Conservation (phyloP, 371 early-diverging fungal species). For the Fennellomyces sp. region DNA sequence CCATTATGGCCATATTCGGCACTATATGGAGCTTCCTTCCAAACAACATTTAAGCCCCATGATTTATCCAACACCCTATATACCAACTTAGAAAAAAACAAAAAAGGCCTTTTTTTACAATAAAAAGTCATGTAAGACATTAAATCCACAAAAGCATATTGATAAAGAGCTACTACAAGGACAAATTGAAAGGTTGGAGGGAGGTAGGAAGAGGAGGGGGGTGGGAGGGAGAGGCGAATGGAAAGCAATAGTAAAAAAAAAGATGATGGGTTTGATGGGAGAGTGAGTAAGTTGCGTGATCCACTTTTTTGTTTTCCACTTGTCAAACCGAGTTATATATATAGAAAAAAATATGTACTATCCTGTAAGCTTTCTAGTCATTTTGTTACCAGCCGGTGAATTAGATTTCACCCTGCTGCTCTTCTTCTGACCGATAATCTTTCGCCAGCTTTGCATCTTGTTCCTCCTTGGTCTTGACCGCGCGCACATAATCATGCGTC, state of each 20-base stretch:
- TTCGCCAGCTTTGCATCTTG: conserved; percentile 19
- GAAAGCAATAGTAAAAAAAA: background rate
- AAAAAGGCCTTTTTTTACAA: conserved; percentile 7
- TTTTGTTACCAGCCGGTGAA: background rate
- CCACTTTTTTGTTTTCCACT: too few species aligned
- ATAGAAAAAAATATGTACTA: background rate
- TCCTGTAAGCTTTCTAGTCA: conserved; percentile 2
- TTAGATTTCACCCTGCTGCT: conserved; percentile 34
- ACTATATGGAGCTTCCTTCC: conserved; percentile 39
- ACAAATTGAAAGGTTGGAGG: background rate
- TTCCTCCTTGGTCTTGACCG: conserved; percentile 31
- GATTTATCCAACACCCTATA: background rate
- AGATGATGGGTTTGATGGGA: background rate
- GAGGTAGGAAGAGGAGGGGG: background rate
- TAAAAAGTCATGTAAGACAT: conserved; percentile 7
- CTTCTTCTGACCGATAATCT: conserved; percentile 29
- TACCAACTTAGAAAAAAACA: background rate
- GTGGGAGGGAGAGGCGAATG: background rate
- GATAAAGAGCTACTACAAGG: conserved; percentile 8
- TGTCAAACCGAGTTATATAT: too few species aligned
- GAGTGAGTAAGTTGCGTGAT: background rate
- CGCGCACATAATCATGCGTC: conserved; percentile 23
- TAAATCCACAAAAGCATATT: conserved; percentile 12
- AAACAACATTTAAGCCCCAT: background rate
- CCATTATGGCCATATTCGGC: conserved; percentile 30